A percentile compares a stretch with the other conserved stretches of the same genome.
Evolutionary conservation across 1,284 basidiomycete species (phyloP).

Genomic region (Cryptococcus sp.): DNA sequence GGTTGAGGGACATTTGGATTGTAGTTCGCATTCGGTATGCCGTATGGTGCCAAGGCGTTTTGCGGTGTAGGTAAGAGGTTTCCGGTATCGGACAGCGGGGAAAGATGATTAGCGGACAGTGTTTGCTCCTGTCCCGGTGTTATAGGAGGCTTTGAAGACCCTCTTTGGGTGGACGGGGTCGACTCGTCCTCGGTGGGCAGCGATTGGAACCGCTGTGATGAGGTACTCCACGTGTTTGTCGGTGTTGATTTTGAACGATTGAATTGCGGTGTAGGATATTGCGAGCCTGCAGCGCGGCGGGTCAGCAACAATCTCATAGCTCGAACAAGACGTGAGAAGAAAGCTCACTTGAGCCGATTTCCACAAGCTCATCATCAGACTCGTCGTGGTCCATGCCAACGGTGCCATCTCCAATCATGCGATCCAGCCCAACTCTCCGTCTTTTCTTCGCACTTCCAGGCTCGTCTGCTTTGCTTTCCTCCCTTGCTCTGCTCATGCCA

Average conservation of each 20-base stretch:
- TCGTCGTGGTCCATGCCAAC: conserved; percentile 15
- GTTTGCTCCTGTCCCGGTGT: conserved; percentile 28
- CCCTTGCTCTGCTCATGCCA: conserved; percentile 23
- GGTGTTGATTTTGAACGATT: conserved; percentile 14
- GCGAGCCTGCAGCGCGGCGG: conserved; percentile 1
- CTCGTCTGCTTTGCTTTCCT: conserved; percentile 31
- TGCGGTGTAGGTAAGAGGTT: conserved; percentile 13
- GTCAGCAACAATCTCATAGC: no score
- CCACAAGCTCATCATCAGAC: conserved; percentile 32
- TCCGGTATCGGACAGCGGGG: conserved; percentile 29
- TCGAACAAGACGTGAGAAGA: neutral
- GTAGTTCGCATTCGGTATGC: conserved; percentile 3
- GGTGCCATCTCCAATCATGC: conserved; percentile 48
- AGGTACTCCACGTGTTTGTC: conserved; percentile 23
- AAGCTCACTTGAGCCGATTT: conserved; percentile 39
- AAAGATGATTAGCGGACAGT: conserved; percentile 26
- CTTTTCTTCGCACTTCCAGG: conserved; percentile 32
- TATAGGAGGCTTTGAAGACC: conserved; percentile 15
- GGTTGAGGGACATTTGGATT: neutral
- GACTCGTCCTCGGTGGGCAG: conserved; percentile 43
- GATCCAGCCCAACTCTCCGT: conserved; percentile 40
- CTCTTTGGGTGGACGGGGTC: conserved; percentile 13
- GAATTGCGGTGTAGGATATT: conserved; percentile 14
- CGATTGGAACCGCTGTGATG: conserved; percentile 38
- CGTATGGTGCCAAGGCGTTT: conserved; percentile 28